These are phyloP conservation scores for Cutaneotrichosporon daszewskae DNA, from an alignment of 1,284 basidiomycete species.

Conservation along the genomic window DNA sequence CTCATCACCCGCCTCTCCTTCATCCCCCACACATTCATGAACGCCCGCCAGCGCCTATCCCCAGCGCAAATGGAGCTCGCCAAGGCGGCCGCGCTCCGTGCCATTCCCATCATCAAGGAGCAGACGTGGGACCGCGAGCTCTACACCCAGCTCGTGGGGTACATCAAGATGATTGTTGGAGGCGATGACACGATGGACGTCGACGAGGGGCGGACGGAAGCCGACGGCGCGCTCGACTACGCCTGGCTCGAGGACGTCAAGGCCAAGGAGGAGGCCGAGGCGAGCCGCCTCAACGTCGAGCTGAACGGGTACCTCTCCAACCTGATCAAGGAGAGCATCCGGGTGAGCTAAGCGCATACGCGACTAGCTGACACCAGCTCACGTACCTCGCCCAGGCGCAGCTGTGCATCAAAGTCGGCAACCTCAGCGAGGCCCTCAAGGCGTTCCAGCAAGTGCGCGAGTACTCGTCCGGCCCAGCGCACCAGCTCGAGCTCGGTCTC, in stretches of 20 bases:
- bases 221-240: conserved; percentile 25
- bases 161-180: conserved; percentile 8
- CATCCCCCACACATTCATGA: conserved; percentile 24
- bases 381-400: conserved; percentile 39
- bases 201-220: conserved; percentile 14
- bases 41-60: conserved; percentile 1
- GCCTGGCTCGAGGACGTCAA: conserved; percentile 28
- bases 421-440: conserved; percentile 23
- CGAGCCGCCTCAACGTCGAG: conserved; percentile 33
- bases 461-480: conserved; percentile 32
- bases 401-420: conserved; percentile 32
- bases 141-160: conserved; percentile 15
- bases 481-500: conserved; percentile 37
- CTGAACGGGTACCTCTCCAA: conserved; percentile 42
- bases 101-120: conserved; percentile 27
- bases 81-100: conserved; percentile 22
- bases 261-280: conserved; percentile 26
- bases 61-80: conserved; percentile 21
- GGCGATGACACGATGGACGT: conserved; percentile 19
- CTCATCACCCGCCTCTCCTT: conserved; percentile 35
- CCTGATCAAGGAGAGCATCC: conserved; percentile 43
- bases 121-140: conserved; percentile 23
- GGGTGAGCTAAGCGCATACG: conserved; percentile 23
- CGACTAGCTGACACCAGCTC: conserved; percentile 23
- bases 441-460: conserved; percentile 30